Evolutionary conservation across 345 rosid species (phyloP), one percentile per base, ranked within the genome.

Genomic region (Citrus maxima): DNA sequence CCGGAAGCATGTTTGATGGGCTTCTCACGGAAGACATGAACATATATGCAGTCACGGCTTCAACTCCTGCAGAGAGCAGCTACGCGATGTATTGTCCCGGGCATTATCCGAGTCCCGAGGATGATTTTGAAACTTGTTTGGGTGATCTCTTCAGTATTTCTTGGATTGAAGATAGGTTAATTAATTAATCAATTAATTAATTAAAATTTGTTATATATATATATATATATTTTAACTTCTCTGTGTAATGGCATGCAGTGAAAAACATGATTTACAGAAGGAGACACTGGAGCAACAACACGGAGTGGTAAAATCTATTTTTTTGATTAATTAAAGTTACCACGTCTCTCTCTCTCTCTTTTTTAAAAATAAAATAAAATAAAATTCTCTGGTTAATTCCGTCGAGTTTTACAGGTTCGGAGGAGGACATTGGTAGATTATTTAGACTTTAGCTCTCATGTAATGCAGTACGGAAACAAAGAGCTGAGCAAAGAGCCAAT

Each of bases 81-180:
- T 89, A 2, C 12, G 95, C 74, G 16, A n/a, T 60, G 21, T 93
- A 91, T 58, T 91, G 96, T 77, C 84, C 81, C 4, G 82, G 51
- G 1, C 8, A 14, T 5, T 62, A 73, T 71, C 83, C 89, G 72
- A 1, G 42, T 54, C 27, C 86, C 13, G 71, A 85, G 49, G 8
- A 80, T 10, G 78, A 82, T n/a, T 88, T 75, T 55, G 65, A 4
- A 13, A 78, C 85, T 72, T 93, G 97, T 78, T 85, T 93, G 30
- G 97, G 96, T 24, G 97, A 93, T 46, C 6, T 78, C 30, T 93
- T 90, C 71, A 93, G 97, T 80, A 66, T 91, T 77, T 84, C 97
- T 70, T 93, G 97, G 97, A 72, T 91, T 86, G 97, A 93, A 79
- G 95, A 93, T 85, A 84, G 97, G 97, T 93, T 67, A 1, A 19